Evolutionary conservation across 2,329 filamentous ascomycete species (phyloP).

Genomic region (Blumeria hordei): DNA sequence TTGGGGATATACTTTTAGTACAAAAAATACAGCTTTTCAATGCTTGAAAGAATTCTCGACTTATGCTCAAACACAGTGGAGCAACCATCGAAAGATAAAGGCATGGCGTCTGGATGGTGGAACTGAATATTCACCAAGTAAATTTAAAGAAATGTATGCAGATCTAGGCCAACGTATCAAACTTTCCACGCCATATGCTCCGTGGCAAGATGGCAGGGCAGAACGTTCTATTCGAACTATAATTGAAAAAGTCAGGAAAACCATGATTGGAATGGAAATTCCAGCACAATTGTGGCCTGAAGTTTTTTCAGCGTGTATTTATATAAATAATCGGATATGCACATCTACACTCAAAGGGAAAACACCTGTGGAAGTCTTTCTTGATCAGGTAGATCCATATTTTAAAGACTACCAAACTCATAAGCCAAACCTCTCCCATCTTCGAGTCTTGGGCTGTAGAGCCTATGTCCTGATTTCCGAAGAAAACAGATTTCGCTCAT

Average conservation of each 20-base stretch:
- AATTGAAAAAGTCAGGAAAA: background rate
- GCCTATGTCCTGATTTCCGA: background rate
- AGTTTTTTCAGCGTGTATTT: background rate
- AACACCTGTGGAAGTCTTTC: background rate
- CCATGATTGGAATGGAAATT: slow-evolving; percentile 1
- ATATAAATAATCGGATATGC: background rate
- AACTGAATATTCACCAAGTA: background rate
- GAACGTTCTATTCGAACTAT: background rate
- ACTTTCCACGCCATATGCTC: background rate
- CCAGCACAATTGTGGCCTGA: background rate
- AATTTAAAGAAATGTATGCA: background rate
- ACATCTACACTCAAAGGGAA: background rate
- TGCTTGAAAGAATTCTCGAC: background rate
- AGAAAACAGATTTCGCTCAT: background rate
- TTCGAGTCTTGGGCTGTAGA: slow-evolving; percentile 1
- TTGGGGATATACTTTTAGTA: background rate
- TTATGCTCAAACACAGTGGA: background rate
- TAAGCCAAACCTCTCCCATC: background rate
- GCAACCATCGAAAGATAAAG: background rate
- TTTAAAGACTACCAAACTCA: background rate
- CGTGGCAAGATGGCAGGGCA: background rate
- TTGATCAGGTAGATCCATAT: background rate
- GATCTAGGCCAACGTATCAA: background rate
- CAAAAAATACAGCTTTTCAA: background rate
- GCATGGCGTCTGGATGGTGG: background rate